Evolutionary conservation across 257 asterid species (phyloP).

Genomic region (Primulina huaijiensis): DNA sequence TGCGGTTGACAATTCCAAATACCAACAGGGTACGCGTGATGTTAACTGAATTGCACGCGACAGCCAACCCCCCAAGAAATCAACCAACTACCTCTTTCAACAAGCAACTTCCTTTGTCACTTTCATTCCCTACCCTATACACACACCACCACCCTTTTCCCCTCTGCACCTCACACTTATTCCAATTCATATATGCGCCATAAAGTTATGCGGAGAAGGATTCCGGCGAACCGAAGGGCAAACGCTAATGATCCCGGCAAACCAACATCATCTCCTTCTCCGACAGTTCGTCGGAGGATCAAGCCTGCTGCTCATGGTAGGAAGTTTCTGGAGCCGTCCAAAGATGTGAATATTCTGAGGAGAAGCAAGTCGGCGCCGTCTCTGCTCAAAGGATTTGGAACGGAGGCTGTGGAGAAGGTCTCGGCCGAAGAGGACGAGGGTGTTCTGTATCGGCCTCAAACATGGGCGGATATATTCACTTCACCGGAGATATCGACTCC

Average conservation of each 20-base stretch:
- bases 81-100: constrained; percentile 1
- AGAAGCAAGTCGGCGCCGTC: constrained; percentile 54
- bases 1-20: too few relatives aligned
- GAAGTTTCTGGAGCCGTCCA: constrained; percentile 19
- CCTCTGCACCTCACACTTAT: background rate
- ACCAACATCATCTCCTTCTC: constrained; percentile 22
- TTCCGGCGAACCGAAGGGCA: constrained; percentile 43
- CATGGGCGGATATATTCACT: constrained; percentile 40
- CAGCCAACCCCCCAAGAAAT: background rate
- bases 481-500: constrained; percentile 31
- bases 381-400: constrained; percentile 18
- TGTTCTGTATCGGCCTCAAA: constrained; percentile 44
- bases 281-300: constrained; percentile 20
- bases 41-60: background rate
- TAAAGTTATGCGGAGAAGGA: constrained; percentile 30
- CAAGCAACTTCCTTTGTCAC: constrained; percentile 6
- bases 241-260: constrained; percentile 1
- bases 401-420: background rate
- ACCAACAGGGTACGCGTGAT: background rate
- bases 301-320: constrained; percentile 6
- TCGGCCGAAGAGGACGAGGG: constrained; percentile 26
- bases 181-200: constrained; percentile 34
- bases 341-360: constrained; percentile 19
- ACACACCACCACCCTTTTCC: background rate
- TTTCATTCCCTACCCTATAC: constrained; percentile 3